These are phyloP conservation scores for Dactylellina parvicollis DNA, from an alignment of 2,329 filamentous ascomycete genomes.

Conservation along the genomic window DNA sequence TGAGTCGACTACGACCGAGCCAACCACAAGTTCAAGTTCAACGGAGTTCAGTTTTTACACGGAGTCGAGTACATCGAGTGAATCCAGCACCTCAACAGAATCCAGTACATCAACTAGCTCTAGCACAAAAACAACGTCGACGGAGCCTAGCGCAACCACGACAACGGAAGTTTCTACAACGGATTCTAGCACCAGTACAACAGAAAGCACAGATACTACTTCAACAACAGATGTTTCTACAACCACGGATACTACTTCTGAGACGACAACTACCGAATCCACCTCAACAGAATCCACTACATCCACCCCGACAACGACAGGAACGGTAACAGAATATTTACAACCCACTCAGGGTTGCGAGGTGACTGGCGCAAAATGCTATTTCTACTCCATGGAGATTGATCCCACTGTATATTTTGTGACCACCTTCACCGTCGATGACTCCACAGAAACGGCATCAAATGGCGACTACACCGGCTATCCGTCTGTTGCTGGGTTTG, in stretches of 20 bases:
- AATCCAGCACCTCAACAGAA: background rate
- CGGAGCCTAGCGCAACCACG: background rate
- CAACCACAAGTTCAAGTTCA: background rate
- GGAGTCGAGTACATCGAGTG: background rate
- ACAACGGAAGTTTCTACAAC: background rate
- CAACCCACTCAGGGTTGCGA: conserved; percentile 7
- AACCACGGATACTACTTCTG: conserved; percentile 6
- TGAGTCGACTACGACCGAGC: background rate
- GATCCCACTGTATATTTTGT: conserved; percentile 35
- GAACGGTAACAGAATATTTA: conserved; percentile 22
- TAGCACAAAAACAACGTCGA: background rate
- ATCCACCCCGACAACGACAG: conserved; percentile 4
- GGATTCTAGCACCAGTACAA: background rate
- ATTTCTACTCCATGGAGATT: conserved; percentile 19
- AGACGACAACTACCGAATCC: conserved; percentile 14
- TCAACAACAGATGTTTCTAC: no score
- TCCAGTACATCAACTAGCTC: background rate
- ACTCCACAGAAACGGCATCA: background rate
- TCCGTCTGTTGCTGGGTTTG: background rate
- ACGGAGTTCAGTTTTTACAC: background rate
- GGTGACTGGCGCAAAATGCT: conserved; percentile 24
- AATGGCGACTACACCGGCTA: background rate
- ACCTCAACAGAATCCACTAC: background rate
- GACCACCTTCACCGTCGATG: conserved; percentile 25
- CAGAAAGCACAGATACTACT: conserved; percentile 3